These are phyloP conservation scores for Yamadazyma membranifaciens DNA, from an alignment of 1,139 yeast species.

Conservation along the genomic window DNA sequence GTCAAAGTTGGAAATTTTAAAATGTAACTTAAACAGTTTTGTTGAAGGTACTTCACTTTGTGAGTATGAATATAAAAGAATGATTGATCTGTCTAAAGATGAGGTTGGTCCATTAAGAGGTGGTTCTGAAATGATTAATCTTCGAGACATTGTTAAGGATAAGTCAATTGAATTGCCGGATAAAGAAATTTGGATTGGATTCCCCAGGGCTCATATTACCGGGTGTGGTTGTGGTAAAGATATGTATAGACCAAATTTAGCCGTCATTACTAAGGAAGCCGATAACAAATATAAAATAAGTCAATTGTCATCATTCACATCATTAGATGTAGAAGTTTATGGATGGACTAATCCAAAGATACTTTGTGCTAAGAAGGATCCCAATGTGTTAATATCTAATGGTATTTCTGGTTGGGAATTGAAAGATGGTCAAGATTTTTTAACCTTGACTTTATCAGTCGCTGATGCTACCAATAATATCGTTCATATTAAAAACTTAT, in stretches of 20 bases:
- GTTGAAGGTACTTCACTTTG: conserved; percentile 29
- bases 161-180: conserved; percentile 17
- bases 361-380: conserved; percentile 24
- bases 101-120: conserved; percentile 34
- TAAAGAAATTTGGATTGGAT: conserved; percentile 50
- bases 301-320: conserved; percentile 35
- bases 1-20: conserved; percentile 26
- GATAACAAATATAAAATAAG: conserved; percentile 23
- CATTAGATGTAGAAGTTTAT: conserved; percentile 31
- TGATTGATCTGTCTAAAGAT: conserved; percentile 17
- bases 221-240: conserved; percentile 49
- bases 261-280: conserved; percentile 29
- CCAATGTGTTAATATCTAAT: conserved; percentile 38
- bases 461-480: conserved; percentile 37
- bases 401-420: conserved; percentile 34
- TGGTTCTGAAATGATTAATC: conserved; percentile 29
- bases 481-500: conserved; percentile 31
- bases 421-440: conserved; percentile 21
- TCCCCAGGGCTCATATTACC: conserved; percentile 46
- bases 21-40: conserved; percentile 21
- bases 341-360: conserved; percentile 31
- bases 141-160: conserved; percentile 16
- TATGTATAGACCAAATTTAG: conserved; percentile 46
- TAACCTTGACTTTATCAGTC: conserved; percentile 34
- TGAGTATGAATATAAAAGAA: conserved; percentile 22